Evolutionary conservation across 805 yeast genomes (phyloP).

Genomic region (Cyberlindnera euphorbiae): DNA sequence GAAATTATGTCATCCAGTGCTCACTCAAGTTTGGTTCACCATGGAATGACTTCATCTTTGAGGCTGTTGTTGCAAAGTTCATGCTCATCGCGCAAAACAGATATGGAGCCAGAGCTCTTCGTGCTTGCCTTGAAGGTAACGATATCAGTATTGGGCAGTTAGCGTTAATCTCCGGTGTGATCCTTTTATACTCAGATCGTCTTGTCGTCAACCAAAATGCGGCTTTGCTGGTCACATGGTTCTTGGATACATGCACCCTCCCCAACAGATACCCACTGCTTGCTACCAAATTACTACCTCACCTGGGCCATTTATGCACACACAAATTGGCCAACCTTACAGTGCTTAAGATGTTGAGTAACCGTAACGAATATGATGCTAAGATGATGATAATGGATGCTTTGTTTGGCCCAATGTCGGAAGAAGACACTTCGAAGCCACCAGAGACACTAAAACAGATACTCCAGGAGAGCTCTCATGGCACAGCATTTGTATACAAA

Average conservation of each 20-base stretch:
- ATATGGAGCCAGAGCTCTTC: slow-evolving; percentile 91
- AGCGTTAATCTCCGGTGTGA: slow-evolving; percentile 67
- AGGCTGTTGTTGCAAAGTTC: slow-evolving; percentile 72
- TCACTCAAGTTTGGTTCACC: slow-evolving; percentile 88
- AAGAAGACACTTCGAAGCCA: slow-evolving; percentile 25
- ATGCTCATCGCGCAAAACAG: slow-evolving; percentile 80
- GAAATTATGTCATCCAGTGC: slow-evolving; percentile 93
- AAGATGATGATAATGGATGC: slow-evolving; percentile 57
- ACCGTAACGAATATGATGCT: slow-evolving; percentile 59
- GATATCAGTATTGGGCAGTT: slow-evolving; percentile 64
- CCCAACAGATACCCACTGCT: slow-evolving; percentile 63
- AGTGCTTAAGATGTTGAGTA: slow-evolving; percentile 69
- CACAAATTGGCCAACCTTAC: slow-evolving; percentile 85
- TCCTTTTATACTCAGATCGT: slow-evolving; percentile 72
- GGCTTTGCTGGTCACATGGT: slow-evolving; percentile 87
- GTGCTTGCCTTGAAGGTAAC: slow-evolving; percentile 87
- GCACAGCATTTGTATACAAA: slow-evolving; percentile 75
- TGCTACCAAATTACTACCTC: slow-evolving; percentile 56
- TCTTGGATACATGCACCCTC: slow-evolving; percentile 74
- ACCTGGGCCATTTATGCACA: slow-evolving; percentile 59
- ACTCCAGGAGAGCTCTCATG: slow-evolving; percentile 62
- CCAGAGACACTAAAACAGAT: slow-evolving; percentile 51
- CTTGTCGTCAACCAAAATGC: slow-evolving; percentile 84
- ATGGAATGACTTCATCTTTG: slow-evolving; percentile 84
- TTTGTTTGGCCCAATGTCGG: slow-evolving; percentile 50